Evolutionary conservation across 2,329 filamentous ascomycete genomes (phyloP), one percentile per base, ranked within the genome.

Genomic region (Exutisphaerella laricina): DNA sequence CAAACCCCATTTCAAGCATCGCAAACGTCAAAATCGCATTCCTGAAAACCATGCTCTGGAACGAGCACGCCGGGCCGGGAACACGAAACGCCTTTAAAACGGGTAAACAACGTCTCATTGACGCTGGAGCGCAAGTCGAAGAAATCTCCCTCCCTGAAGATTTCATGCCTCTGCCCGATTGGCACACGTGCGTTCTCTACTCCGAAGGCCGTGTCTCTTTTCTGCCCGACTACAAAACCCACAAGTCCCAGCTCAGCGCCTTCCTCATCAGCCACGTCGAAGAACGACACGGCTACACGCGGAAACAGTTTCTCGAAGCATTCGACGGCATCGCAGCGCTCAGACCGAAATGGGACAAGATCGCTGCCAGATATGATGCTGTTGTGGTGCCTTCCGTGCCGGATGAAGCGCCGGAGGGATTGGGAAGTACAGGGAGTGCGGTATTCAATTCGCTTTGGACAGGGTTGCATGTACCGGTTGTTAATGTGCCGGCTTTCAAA

Each of bases 401-500:
- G 0, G 80, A 80, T 41, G 79, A 80, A 51, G 80, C 80, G 0
- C 78, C 80, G 0, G 41, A 70, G 1, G 79, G 79, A 0, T 56
- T 70, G 0, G 66, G 66, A 3, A 70, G 59, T 39, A 84, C 79
- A 0, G 80, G 80, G 0, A 74, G 68, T 47, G 68, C 75, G 18
- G 67, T 77, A 45, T 62, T 61, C 51, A 50, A 57, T 33, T 34
- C 49, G 1, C 50, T 53, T 30, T 58, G 55, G 51, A 59, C 55
- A 51, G 65, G 61, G 3, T 60, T 84, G 10, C 80, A 84, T 47
- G 74, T 70, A 1, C 80, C 80, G 0, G 77, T 78, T 0, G 61
- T 83, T 16, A 83, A 84, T 47, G 60, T 84, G 0, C 79, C 80
- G 0, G 80, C 79, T 0, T 84, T 84, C 51, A 60, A 67, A 22